phyloP scores from a whole-genome alignment of 208 protist species.

The Crithidia sp. region DNA sequence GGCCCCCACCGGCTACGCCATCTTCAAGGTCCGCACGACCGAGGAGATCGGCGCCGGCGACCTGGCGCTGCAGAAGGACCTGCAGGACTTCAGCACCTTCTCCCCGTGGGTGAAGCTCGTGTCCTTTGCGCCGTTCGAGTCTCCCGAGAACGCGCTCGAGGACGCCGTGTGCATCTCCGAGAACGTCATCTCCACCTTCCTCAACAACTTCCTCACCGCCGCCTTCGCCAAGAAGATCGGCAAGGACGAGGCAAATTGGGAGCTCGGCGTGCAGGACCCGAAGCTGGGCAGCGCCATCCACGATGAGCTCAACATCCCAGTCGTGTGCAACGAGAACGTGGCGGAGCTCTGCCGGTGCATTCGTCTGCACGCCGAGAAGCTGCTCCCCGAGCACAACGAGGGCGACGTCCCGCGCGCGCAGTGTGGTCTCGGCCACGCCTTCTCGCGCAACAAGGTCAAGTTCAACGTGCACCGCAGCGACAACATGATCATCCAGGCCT shows the following conservation, averaged over 20 bases:
- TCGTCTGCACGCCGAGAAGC: constrained; percentile 95
- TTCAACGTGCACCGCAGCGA: constrained; percentile 99
- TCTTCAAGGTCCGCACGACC: constrained; percentile 95
- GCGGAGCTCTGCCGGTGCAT: constrained; percentile 95
- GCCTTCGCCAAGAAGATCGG: constrained; percentile 94
- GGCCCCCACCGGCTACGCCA: constrained; percentile 96
- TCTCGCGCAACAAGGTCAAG: constrained; percentile 99
- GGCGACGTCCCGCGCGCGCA: constrained; percentile 97
- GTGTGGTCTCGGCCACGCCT: constrained; percentile 98
- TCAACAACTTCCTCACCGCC: constrained; percentile 95
- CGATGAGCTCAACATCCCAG: constrained; percentile 83
- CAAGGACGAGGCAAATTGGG: constrained; percentile 77
- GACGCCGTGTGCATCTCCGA: constrained; percentile 98
- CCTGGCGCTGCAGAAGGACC: constrained; percentile 92
- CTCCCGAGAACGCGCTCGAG: constrained; percentile 97
- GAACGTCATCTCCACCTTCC: constrained; percentile 89
- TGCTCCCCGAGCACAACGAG: constrained; percentile 93
- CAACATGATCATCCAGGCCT: constrained; percentile 99
- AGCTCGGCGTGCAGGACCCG: constrained; percentile 95
- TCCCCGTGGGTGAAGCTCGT: constrained; percentile 95
- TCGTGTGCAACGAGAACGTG: constrained; percentile 90
- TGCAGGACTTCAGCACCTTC: constrained; percentile 95
- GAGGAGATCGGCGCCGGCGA: constrained; percentile 95
- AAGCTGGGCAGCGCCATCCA: constrained; percentile 96
- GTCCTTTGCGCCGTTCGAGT: constrained; percentile 97